phyloP scores from a whole-genome alignment of 257 asterid species.

The Solanum paucissectum region DNA sequence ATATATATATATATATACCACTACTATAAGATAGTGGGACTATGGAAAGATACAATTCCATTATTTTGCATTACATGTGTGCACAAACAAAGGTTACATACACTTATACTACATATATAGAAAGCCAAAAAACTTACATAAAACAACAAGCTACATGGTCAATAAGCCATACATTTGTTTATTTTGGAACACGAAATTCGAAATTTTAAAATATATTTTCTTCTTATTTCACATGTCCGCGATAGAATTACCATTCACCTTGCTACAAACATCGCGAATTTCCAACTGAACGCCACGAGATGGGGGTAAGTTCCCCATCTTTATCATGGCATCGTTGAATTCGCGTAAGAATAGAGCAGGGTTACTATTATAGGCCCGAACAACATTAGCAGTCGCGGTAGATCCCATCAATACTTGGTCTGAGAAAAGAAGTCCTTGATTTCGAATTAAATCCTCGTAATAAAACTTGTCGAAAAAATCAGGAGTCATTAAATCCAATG shows the following conservation, averaged over 20 bases:
- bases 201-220: not conserved
- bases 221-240: not conserved
- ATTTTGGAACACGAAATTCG: not conserved
- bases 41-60: not conserved
- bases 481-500: not conserved
- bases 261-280: not conserved
- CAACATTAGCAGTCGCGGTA: not conserved
- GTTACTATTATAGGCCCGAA: not conserved
- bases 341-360: not conserved
- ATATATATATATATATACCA: too few relatives aligned
- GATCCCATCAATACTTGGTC: not conserved
- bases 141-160: not conserved
- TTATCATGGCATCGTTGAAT: not conserved
- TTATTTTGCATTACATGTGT: not conserved
- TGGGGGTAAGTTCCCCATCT: conserved; percentile 3
- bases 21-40: not conserved
- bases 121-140: not conserved
- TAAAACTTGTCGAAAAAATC: not conserved
- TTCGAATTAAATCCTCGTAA: not conserved
- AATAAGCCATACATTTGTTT: not conserved
- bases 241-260: not conserved
- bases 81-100: not conserved
- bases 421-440: not conserved
- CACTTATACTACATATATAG: not conserved
- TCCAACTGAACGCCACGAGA: not conserved